Evolutionary conservation across 2,329 filamentous ascomycete species (phyloP).

Genomic region (Grosmannia serpens): DNA sequence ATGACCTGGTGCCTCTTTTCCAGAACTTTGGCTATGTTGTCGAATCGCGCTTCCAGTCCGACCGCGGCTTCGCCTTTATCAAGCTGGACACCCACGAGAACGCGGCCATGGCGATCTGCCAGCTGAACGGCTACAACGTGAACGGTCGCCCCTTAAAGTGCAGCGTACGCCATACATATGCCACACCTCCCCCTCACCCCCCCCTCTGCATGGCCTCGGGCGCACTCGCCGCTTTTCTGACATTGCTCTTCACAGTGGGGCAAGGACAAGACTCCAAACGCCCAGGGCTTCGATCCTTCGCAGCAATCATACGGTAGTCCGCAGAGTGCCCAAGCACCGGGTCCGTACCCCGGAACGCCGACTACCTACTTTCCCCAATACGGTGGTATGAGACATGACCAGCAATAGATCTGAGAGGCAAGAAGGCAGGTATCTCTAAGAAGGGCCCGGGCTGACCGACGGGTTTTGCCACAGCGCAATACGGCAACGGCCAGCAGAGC

Average conservation of each 20-base stretch:
- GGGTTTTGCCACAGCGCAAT: constrained; percentile 1
- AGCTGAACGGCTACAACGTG: constrained; percentile 95
- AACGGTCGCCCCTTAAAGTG: constrained; percentile 96
- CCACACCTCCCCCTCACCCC: not conserved
- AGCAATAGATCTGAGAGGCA: constrained; percentile 47
- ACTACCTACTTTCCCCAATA: constrained; percentile 89
- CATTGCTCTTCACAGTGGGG: constrained; percentile 63
- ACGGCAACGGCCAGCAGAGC: constrained; percentile 45
- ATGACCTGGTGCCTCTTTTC: constrained; percentile 94
- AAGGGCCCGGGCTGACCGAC: not conserved
- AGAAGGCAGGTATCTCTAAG: constrained; percentile 24
- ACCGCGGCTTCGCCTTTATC: constrained; percentile 95
- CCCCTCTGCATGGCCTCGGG: not conserved
- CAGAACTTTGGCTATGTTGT: constrained; percentile 97
- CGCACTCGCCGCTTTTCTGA: not conserved
- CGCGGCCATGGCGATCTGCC: constrained; percentile 95
- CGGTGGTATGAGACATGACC: constrained; percentile 47
- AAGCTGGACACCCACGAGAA: constrained; percentile 99
- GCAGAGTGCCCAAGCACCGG: constrained; percentile 60
- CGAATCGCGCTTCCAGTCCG: constrained; percentile 94
- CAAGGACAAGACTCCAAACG: constrained; percentile 89
- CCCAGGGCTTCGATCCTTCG: constrained; percentile 67
- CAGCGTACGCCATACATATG: constrained; percentile 59
- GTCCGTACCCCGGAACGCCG: constrained; percentile 61
- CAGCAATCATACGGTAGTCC: constrained; percentile 53